phyloP scores from a whole-genome alignment of 1,284 basidiomycete species.

The Boletus semigastroideus region DNA sequence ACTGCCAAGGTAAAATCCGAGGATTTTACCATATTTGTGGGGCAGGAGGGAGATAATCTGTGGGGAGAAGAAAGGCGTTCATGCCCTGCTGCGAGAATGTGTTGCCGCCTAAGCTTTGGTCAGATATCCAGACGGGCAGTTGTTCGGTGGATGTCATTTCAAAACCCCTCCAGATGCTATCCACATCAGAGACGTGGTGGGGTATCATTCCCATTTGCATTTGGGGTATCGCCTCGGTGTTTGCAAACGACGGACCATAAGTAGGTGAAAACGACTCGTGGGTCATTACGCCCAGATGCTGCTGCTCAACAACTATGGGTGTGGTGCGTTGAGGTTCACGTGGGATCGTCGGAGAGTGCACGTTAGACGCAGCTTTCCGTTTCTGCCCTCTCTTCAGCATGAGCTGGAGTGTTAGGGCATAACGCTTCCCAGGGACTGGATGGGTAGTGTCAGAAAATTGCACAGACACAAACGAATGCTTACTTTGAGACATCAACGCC shows the following conservation, averaged over 20 bases:
- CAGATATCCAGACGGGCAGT: conserved; percentile 79
- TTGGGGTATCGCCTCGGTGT: conserved; percentile 42
- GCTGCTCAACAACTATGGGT: conserved; percentile 38
- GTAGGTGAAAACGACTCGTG: conserved; percentile 37
- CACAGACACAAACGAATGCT: conserved; percentile 22
- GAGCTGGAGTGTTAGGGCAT: conserved; percentile 82
- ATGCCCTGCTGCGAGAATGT: conserved; percentile 77
- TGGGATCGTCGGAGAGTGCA: conserved; percentile 57
- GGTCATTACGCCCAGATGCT: conserved; percentile 18
- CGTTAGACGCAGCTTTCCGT: conserved; percentile 54
- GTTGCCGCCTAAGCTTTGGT: conserved; percentile 72
- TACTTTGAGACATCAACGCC: conserved; percentile 73
- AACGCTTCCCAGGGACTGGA: conserved; percentile 84
- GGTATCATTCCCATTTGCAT: conserved; percentile 34
- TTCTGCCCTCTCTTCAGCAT: conserved; percentile 82
- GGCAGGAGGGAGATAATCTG: conserved; percentile 65
- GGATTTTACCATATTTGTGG: conserved; percentile 66
- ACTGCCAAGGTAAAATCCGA: conserved; percentile 1
- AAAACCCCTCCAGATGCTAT: conserved; percentile 72
- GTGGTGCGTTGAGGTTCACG: conserved; percentile 48
- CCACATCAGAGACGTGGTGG: conserved; percentile 53
- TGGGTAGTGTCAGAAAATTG: conserved; percentile 12
- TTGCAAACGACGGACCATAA: conserved; percentile 44
- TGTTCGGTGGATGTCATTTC: conserved; percentile 70
- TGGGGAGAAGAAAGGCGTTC: conserved; percentile 77